phyloP scores from a whole-genome alignment of 257 asterid genomes.

The Prunella vulgaris region DNA sequence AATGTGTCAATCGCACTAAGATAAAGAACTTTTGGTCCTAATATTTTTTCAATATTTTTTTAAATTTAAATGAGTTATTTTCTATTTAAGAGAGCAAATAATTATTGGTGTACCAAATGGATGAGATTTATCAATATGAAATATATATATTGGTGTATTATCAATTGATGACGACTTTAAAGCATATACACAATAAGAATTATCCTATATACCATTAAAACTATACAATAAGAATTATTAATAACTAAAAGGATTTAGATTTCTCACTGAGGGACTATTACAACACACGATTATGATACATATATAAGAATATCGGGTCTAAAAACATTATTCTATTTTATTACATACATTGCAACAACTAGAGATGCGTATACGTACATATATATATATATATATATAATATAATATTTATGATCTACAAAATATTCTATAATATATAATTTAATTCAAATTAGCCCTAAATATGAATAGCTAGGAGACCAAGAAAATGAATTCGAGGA shows the following conservation, averaged over 20 bases:
- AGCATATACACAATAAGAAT: too few relatives aligned
- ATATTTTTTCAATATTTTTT: too few relatives aligned
- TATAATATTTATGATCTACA: neutral
- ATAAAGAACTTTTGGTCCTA: too few relatives aligned
- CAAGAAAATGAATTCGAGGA: conserved; percentile 53
- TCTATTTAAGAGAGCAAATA: too few relatives aligned
- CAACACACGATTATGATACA: conserved; percentile 12
- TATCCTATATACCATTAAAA: too few relatives aligned
- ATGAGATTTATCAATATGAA: too few relatives aligned
- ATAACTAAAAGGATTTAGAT: neutral
- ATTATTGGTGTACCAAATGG: too few relatives aligned
- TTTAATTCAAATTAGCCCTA: conserved; percentile 15
- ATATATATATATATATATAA: neutral
- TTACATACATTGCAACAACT: conserved; percentile 6
- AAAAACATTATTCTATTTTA: neutral
- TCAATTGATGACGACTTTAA: too few relatives aligned
- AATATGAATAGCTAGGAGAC: conserved; percentile 34
- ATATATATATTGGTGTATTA: too few relatives aligned
- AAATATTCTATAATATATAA: neutral
- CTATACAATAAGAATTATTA: neutral
- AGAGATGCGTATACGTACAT: neutral
- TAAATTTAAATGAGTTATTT: too few relatives aligned
- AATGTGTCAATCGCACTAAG: too few relatives aligned
- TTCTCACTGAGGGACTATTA: neutral
- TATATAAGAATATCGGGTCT: neutral